Evolutionary conservation across 2,329 filamentous ascomycete species (phyloP).

Genomic region (Didymella pomorum): DNA sequence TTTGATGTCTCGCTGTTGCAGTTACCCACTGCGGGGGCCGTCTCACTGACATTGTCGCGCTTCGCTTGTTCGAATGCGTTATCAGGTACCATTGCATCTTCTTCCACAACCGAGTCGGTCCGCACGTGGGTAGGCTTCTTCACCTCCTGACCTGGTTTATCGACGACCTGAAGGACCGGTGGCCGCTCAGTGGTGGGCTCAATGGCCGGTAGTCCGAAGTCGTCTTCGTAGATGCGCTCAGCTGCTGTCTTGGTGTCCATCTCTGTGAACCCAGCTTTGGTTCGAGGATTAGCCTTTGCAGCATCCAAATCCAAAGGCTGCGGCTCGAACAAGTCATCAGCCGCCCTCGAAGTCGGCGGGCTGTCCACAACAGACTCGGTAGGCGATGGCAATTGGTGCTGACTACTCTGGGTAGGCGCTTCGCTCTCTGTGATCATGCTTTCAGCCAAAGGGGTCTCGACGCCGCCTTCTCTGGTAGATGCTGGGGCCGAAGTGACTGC

Average conservation of each 20-base stretch:
- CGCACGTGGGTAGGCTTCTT: slow-evolving; percentile 3
- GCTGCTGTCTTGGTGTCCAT: no score
- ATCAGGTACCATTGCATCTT: background rate
- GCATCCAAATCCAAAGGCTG: background rate
- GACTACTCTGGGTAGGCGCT: slow-evolving; percentile 1
- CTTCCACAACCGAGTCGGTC: slow-evolving; percentile 5
- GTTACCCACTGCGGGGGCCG: background rate
- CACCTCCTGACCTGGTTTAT: background rate
- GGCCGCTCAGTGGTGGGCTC: background rate
- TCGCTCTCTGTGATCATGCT: slow-evolving; percentile 17
- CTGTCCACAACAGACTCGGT: slow-evolving; percentile 8
- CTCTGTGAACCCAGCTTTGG: background rate
- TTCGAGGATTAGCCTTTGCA: background rate
- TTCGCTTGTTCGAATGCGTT: background rate
- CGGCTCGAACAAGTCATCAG: slow-evolving; percentile 1
- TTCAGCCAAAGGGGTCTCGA: slow-evolving; percentile 8
- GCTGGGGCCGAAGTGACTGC: background rate
- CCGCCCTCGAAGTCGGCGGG: background rate
- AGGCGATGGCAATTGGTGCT: slow-evolving; percentile 11
- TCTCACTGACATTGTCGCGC: background rate
- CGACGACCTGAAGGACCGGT: background rate
- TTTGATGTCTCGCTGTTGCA: background rate
- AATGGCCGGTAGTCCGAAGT: slow-evolving; percentile 13
- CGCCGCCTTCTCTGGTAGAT: background rate
- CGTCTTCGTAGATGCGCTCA: background rate